Evolutionary conservation across 208 protist species (phyloP).

Genomic region (Leishmania guyanensis): DNA sequence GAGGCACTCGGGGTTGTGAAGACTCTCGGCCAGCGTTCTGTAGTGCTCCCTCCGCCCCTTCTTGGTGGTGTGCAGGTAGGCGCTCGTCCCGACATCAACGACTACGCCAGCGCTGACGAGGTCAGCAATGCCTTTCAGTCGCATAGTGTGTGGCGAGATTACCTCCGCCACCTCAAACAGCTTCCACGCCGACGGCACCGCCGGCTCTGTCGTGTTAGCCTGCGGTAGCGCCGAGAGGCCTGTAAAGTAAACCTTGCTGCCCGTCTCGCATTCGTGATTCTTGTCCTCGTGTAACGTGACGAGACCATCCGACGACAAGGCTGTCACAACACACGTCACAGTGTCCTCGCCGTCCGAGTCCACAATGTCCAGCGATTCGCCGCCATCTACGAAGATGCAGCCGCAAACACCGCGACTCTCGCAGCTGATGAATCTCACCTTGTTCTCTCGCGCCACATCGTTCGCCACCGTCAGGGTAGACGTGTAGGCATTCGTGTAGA

Average conservation of each 20-base stretch:
- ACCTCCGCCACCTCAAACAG: conserved; percentile 78
- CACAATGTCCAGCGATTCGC: conserved; percentile 60
- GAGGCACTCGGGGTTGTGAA: conserved; percentile 59
- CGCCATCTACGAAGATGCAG: conserved; percentile 87
- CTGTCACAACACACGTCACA: conserved; percentile 78
- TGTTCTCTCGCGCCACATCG: conserved; percentile 46
- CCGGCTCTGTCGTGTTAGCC: conserved; percentile 46
- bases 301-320: conserved; percentile 63
- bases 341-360: conserved; percentile 89
- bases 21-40: conserved; percentile 51
- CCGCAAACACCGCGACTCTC: conserved; percentile 83
- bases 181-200: conserved; percentile 32
- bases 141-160: conserved; percentile 71
- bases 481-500: conserved; percentile 79
- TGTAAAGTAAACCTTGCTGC: conserved; percentile 83
- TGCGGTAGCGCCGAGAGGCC: conserved; percentile 48
- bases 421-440: conserved; percentile 81
- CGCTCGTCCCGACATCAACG: conserved; percentile 55
- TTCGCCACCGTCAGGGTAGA: conserved; percentile 60
- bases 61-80: conserved; percentile 94
- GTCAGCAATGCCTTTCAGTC: conserved; percentile 48
- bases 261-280: conserved; percentile 85
- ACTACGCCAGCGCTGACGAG: conserved; percentile 7
- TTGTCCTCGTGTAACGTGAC: conserved; percentile 88
- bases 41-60: conserved; percentile 57